Percentiles rank a stretch among this genome's conserved stretches.
phyloP scores from a whole-genome alignment of 108 stramenopile genomes.

The Nitzschia sp. region DNA sequence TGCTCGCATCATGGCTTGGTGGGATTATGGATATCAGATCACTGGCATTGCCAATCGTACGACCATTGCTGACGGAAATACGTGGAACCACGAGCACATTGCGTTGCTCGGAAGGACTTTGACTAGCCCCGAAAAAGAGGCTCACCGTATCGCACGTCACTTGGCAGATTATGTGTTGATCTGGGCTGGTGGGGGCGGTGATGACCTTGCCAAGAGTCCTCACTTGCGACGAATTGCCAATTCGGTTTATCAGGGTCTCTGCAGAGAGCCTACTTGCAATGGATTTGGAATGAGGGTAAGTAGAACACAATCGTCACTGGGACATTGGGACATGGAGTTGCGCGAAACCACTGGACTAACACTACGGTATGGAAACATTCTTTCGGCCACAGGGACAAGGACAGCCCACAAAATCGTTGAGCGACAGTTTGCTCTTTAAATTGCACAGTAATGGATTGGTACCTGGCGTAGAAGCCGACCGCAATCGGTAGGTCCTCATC shows the following conservation, averaged over 20 bases:
- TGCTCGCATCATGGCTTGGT: slow-evolving; percentile 97
- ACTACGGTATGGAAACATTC: not conserved
- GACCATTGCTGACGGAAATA: slow-evolving; percentile 98
- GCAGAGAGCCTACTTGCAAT: slow-evolving; percentile 91
- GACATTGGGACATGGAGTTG: too few relatives aligned
- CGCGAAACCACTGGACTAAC: too few relatives aligned
- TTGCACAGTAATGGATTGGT: slow-evolving; percentile 77
- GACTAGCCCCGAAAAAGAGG: slow-evolving; percentile 90
- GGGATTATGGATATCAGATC: slow-evolving; percentile 96
- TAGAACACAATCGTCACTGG: too few relatives aligned
- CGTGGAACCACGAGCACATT: slow-evolving; percentile 99
- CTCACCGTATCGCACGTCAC: slow-evolving; percentile 92
- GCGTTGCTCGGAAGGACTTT: slow-evolving; percentile 92
- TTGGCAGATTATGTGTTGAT: slow-evolving; percentile 97
- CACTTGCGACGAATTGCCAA: slow-evolving; percentile 97
- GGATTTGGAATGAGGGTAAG: slow-evolving; percentile 60
- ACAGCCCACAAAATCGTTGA: slow-evolving; percentile 70
- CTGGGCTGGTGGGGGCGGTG: slow-evolving; percentile 95
- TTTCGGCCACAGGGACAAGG: slow-evolving; percentile 40
- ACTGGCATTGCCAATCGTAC: slow-evolving; percentile 96
- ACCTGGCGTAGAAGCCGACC: slow-evolving; percentile 79
- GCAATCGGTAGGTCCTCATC: slow-evolving; percentile 31
- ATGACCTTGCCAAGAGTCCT: slow-evolving; percentile 97
- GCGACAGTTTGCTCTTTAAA: slow-evolving; percentile 87
- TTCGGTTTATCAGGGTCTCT: slow-evolving; percentile 91